Conservation (phyloP, 257 asterid species). For the Primulina huaijiensis region DNA sequence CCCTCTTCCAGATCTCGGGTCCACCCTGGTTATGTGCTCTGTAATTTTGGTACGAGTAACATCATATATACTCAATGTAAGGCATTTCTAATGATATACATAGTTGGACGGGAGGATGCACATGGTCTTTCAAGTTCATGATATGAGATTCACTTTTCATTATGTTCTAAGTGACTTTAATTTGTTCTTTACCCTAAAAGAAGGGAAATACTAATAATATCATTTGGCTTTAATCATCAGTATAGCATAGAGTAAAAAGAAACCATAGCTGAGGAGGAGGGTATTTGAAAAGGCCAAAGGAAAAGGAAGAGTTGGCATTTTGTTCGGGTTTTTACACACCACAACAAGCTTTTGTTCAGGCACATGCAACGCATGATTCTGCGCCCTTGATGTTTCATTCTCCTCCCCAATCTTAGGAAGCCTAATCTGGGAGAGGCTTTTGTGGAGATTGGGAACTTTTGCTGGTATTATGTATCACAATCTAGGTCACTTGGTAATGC, state of each 20-base stretch:
- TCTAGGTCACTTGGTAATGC: not conserved
- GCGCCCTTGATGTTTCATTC: not conserved
- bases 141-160: not conserved
- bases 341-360: conserved; percentile 1
- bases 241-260: not conserved
- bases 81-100: not conserved
- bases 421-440: not conserved
- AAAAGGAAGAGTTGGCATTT: not conserved
- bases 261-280: not conserved
- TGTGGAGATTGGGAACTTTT: not conserved
- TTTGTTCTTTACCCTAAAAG: not conserved
- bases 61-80: not conserved
- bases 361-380: not conserved
- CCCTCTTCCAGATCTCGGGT: not conserved
- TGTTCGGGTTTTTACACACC: not conserved
- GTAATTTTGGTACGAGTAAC: not conserved
- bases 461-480: not conserved
- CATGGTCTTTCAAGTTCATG: not conserved
- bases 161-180: conserved; percentile 1
- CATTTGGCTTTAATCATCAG: not conserved
- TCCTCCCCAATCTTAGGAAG: not conserved
- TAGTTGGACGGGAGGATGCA: not conserved
- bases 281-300: not conserved
- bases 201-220: not conserved
- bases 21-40: not conserved